phyloP scores from a whole-genome alignment of 1,139 yeast species.

The Chernovozyma aurita region DNA sequence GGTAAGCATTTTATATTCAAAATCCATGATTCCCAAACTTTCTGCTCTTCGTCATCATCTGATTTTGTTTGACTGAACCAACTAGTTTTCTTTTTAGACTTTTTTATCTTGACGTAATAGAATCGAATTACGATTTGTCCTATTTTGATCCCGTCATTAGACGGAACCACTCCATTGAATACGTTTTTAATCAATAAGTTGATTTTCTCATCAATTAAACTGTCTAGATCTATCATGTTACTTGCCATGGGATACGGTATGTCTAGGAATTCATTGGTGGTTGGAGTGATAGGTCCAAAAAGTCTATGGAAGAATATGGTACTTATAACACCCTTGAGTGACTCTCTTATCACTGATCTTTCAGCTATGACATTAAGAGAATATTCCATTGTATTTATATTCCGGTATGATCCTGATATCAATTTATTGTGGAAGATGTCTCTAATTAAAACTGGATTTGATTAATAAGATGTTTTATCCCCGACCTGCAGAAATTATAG shows the following conservation, averaged over 20 bases:
- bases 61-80: slow-evolving; percentile 39
- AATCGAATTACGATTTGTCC: slow-evolving; percentile 28
- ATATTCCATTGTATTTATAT: slow-evolving; percentile 28
- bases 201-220: slow-evolving; percentile 39
- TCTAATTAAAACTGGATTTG: too few species aligned
- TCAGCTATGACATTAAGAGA: slow-evolving; percentile 36
- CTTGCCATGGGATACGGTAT: slow-evolving; percentile 44
- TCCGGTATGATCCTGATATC: too few species aligned
- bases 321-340: slow-evolving; percentile 52
- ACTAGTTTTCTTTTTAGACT: slow-evolving; percentile 33
- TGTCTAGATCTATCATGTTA: slow-evolving; percentile 40
- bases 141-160: slow-evolving; percentile 7
- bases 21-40: slow-evolving; percentile 43
- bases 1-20: slow-evolving; percentile 35
- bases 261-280: slow-evolving; percentile 39
- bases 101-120: slow-evolving; percentile 21
- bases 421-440: too few species aligned
- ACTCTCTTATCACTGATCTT: slow-evolving; percentile 40
- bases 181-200: slow-evolving; percentile 29
- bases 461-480: too few species aligned
- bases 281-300: slow-evolving; percentile 63
- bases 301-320: slow-evolving; percentile 66
- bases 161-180: slow-evolving; percentile 14
- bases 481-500: too few species aligned
- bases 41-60: slow-evolving; percentile 17